These are phyloP conservation scores for Isoetes taiwanensis DNA, from an alignment of 75 land plant genomes.

Conservation along the genomic window DNA sequence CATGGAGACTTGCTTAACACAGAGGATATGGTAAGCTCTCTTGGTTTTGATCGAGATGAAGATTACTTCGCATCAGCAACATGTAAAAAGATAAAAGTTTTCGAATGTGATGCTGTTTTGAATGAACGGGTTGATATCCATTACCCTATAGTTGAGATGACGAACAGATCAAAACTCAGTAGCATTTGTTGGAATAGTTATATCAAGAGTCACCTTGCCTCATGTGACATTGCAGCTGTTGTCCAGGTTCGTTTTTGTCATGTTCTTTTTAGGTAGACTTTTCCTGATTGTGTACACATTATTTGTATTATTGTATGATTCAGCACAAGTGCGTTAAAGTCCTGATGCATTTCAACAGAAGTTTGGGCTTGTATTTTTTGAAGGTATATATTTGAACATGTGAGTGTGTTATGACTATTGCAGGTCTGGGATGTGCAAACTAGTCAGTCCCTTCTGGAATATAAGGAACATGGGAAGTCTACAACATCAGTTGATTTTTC, in stretches of 20 bases:
- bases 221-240: constrained; percentile 81
- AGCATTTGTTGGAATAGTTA: constrained; percentile 87
- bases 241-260: constrained; percentile 54
- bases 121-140: constrained; percentile 69
- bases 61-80: constrained; percentile 95
- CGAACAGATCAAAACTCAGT: constrained; percentile 66
- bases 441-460: constrained; percentile 41
- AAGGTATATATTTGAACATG: no score
- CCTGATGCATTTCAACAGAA: no score
- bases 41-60: constrained; percentile 89
- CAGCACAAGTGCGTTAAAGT: not conserved
- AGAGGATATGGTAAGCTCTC: constrained; percentile 78
- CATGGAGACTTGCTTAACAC: constrained; percentile 54
- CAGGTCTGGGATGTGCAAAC: constrained; percentile 84
- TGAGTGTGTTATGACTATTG: no score
- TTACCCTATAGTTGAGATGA: constrained; percentile 85
- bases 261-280: no score
- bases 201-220: constrained; percentile 80
- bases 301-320: not conserved
- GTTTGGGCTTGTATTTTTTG: no score
- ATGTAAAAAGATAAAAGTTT: constrained; percentile 87
- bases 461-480: constrained; percentile 50
- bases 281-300: not conserved
- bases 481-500: constrained; percentile 98
- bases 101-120: constrained; percentile 61